phyloP scores from a whole-genome alignment of 345 rosid species.

The Euphorbia peplus region DNA sequence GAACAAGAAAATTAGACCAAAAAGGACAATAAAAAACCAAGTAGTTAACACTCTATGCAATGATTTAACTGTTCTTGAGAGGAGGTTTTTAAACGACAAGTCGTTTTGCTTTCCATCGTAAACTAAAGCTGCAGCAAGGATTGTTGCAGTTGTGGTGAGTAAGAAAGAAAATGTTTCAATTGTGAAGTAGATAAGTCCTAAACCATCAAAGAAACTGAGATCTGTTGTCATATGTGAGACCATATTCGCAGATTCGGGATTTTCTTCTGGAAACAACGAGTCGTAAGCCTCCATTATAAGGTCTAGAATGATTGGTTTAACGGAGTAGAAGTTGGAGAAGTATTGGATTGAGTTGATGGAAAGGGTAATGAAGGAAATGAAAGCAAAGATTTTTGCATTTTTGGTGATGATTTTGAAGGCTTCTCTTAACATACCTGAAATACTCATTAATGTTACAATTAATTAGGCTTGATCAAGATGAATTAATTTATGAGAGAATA shows the following conservation, averaged over 20 bases:
- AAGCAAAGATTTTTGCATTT: slow-evolving; percentile 40
- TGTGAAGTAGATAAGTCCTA: slow-evolving; percentile 22
- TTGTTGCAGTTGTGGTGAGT: slow-evolving; percentile 26
- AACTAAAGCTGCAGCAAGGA: slow-evolving; percentile 36
- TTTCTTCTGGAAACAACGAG: background rate
- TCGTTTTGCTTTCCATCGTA: slow-evolving; percentile 18
- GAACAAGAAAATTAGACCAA: slow-evolving; percentile 34
- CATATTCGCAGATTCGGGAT: slow-evolving; percentile 20
- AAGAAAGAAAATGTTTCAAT: slow-evolving; percentile 19
- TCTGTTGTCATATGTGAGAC: slow-evolving; percentile 22
- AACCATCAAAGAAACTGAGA: slow-evolving; percentile 17
- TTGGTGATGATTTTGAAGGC: slow-evolving; percentile 38
- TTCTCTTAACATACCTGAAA: slow-evolving; percentile 36
- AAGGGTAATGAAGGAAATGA: slow-evolving; percentile 29
- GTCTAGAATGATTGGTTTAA: slow-evolving; percentile 29
- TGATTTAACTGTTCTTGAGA: slow-evolving; percentile 25
- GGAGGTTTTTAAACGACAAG: slow-evolving; percentile 25
- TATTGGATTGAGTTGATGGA: slow-evolving; percentile 23
- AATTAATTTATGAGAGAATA: too few species aligned
- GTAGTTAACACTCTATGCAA: slow-evolving; percentile 45
- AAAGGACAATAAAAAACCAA: slow-evolving; percentile 32
- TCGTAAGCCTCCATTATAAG: slow-evolving; percentile 17
- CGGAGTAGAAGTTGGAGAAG: slow-evolving; percentile 28
- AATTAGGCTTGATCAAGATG: too few species aligned
- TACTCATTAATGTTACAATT: too few species aligned